These are phyloP conservation scores for Chaetothyriales sp. DNA, from an alignment of 2,329 filamentous ascomycete species.

Conservation along the genomic window DNA sequence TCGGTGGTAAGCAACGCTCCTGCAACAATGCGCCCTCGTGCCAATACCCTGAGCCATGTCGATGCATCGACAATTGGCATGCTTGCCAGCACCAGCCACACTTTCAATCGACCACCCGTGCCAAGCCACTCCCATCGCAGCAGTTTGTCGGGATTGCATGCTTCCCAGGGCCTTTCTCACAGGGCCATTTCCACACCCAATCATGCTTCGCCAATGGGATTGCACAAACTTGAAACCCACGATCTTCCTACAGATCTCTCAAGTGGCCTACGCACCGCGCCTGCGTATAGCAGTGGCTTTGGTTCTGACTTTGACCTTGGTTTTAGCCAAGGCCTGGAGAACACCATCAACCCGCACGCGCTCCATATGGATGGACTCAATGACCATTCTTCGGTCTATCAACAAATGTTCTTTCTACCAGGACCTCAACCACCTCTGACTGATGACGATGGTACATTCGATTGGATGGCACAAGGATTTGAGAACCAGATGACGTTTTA, in stretches of 20 bases:
- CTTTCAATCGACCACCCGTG: conserved; percentile 30
- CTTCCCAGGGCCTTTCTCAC: conserved; percentile 46
- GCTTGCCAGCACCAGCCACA: conserved; percentile 40
- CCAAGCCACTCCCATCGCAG: conserved; percentile 54
- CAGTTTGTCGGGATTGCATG: conserved; percentile 54
- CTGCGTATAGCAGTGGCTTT: conserved; percentile 55
- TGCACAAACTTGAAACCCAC: conserved; percentile 74
- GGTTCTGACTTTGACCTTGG: conserved; percentile 47
- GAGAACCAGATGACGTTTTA: conserved; percentile 59
- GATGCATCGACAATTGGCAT: conserved; percentile 64
- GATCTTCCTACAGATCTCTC: conserved; percentile 53
- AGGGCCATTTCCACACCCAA: conserved; percentile 58
- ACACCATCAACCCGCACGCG: conserved; percentile 51
- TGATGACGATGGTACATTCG: conserved; percentile 61
- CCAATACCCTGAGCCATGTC: conserved; percentile 92
- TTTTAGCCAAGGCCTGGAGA: conserved; percentile 28
- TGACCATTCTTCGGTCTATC: conserved; percentile 31
- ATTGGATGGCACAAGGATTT: conserved; percentile 66
- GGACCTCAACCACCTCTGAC: conserved; percentile 43
- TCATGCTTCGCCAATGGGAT: conserved; percentile 51
- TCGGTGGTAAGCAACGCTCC: conserved; percentile 56
- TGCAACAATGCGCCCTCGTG: conserved; percentile 62
- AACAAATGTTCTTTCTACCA: conserved; percentile 22
- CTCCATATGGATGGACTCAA: conserved; percentile 72
- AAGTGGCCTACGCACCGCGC: conserved; percentile 65